Evolutionary conservation across 1,284 basidiomycete species (phyloP).

Genomic region (Stygiomarasmius scandens): DNA sequence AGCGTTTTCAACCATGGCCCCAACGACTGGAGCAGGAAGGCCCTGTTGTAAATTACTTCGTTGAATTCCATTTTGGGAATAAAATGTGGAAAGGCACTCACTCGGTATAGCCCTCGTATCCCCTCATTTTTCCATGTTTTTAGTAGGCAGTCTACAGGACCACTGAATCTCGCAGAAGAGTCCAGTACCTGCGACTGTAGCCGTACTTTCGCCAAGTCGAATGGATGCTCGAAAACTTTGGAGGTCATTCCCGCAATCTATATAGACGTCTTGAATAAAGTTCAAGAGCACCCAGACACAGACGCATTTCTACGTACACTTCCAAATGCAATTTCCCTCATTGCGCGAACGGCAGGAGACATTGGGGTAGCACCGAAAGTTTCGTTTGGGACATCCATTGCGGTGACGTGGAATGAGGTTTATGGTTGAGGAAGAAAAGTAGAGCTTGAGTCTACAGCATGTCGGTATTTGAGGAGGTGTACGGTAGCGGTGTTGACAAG

Average conservation of each 20-base stretch:
- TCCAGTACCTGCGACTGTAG: conserved; percentile 87
- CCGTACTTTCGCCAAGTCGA: conserved; percentile 79
- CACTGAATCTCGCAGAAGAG: conserved; percentile 70
- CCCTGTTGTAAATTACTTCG: conserved; percentile 56
- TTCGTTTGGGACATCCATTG: conserved; percentile 15
- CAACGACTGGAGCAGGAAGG: conserved; percentile 87
- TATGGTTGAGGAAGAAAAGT: too few relatives aligned
- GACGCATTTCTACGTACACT: conserved; percentile 35
- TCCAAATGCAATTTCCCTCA: conserved; percentile 53
- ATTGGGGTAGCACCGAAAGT: background rate
- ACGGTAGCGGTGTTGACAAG: too few relatives aligned
- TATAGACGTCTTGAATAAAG: background rate
- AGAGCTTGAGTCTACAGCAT: too few relatives aligned
- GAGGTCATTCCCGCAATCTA: conserved; percentile 13
- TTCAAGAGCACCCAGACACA: background rate
- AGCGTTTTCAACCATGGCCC: conserved; percentile 93
- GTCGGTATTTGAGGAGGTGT: too few relatives aligned
- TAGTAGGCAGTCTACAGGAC: conserved; percentile 83
- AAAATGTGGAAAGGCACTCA: conserved; percentile 43
- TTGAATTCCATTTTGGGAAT: conserved; percentile 5
- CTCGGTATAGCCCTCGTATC: conserved; percentile 82
- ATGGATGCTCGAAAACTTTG: conserved; percentile 26
- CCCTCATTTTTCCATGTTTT: conserved; percentile 85
- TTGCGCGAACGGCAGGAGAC: conserved; percentile 33
- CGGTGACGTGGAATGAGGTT: background rate